Conservation (phyloP, 192 early-diverging fungal genomes). For the Backusella liffmaniae region DNA sequence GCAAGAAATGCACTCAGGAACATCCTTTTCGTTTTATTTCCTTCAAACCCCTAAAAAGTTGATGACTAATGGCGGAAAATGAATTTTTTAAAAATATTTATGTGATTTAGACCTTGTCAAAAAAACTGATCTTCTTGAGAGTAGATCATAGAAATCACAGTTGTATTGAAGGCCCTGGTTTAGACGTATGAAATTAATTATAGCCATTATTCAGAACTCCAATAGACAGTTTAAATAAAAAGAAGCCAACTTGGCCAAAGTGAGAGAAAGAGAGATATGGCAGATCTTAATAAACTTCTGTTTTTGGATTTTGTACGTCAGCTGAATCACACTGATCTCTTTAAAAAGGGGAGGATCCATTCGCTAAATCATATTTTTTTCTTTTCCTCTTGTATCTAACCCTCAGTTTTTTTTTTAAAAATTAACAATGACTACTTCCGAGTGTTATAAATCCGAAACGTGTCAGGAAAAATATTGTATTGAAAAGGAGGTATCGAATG, state of each 20-base stretch:
- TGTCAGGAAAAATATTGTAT: slow-evolving; percentile 22
- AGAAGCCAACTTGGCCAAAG: not conserved
- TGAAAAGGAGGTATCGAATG: not conserved
- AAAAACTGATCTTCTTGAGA: not conserved
- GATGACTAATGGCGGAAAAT: slow-evolving; percentile 4
- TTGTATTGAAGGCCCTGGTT: not conserved
- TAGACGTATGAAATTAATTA: not conserved
- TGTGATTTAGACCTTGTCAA: not conserved
- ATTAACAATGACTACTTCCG: not conserved
- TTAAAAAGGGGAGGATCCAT: not conserved
- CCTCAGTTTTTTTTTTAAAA: too few relatives aligned
- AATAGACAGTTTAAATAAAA: not conserved
- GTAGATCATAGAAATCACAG: not conserved
- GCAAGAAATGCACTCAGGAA: too few relatives aligned
- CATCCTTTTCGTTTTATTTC: too few relatives aligned
- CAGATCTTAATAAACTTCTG: not conserved
- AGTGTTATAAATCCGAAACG: slow-evolving; percentile 20
- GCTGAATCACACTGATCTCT: not conserved
- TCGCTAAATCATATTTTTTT: not conserved
- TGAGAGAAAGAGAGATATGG: not conserved
- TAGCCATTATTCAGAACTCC: not conserved
- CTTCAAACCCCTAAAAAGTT: not conserved
- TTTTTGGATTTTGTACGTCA: not conserved
- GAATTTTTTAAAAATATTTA: not conserved
- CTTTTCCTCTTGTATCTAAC: not conserved